Evolutionary conservation across 2,329 filamentous ascomycete genomes (phyloP).

Genomic region (Cercospora zeina): DNA sequence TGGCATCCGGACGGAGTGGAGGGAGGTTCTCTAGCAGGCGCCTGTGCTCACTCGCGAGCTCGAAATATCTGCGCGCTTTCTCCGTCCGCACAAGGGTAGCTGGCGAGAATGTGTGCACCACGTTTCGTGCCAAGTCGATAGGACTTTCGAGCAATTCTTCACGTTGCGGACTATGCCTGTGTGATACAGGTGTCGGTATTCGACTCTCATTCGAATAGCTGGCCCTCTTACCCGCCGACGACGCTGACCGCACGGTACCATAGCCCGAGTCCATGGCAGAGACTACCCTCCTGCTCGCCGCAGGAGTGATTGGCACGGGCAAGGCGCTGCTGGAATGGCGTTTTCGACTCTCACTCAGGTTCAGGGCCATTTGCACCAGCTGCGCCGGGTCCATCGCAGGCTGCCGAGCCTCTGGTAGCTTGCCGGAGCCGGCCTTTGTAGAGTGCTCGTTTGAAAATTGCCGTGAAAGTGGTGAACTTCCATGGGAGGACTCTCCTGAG

Average conservation of each 20-base stretch:
- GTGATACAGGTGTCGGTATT: constrained; percentile 15
- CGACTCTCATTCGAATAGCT: constrained; percentile 21
- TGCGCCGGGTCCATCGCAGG: constrained; percentile 77
- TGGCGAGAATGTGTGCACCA: constrained; percentile 69
- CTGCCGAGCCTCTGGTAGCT: constrained; percentile 11
- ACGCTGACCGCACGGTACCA: constrained; percentile 52
- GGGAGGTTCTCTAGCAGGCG: constrained; percentile 76
- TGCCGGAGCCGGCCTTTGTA: constrained; percentile 12
- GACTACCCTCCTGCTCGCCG: constrained; percentile 49
- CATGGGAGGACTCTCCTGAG: constrained; percentile 34
- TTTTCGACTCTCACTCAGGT: constrained; percentile 76
- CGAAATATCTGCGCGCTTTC: constrained; percentile 80
- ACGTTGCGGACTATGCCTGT: constrained; percentile 19
- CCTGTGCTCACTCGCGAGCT: constrained; percentile 81
- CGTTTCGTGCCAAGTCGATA: constrained; percentile 37
- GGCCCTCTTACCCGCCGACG: constrained; percentile 43
- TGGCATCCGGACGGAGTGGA: constrained; percentile 60
- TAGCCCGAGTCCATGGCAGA: constrained; percentile 46
- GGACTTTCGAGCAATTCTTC: constrained; percentile 14
- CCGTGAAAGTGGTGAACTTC: constrained; percentile 36
- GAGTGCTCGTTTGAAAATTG: constrained; percentile 29
- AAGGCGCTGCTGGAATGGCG: constrained; percentile 61
- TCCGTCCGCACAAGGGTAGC: constrained; percentile 80
- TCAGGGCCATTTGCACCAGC: constrained; percentile 90
- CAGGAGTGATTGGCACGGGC: constrained; percentile 53